Conservation (phyloP, 441 rosid species). For the Omphalea diandra region DNA sequence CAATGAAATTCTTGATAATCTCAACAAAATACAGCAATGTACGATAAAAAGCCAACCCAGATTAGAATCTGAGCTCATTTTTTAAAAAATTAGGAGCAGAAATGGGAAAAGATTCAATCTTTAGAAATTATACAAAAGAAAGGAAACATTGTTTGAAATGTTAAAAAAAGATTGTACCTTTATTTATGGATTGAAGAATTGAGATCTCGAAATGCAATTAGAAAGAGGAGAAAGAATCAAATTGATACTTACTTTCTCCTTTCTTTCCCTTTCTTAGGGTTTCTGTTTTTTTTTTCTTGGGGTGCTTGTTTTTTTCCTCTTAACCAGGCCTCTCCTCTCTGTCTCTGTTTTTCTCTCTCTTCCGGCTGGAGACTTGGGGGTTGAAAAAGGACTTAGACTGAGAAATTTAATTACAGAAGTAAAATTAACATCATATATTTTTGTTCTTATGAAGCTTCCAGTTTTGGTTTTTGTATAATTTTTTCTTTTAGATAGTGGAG, state of each 20-base stretch:
- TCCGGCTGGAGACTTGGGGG: slow-evolving; percentile 18
- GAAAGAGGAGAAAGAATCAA: slow-evolving; percentile 9
- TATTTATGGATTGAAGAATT: slow-evolving; percentile 29
- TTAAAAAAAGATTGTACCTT: slow-evolving; percentile 20
- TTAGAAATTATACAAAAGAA: not conserved
- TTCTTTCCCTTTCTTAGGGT: slow-evolving; percentile 24
- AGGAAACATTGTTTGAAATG: not conserved
- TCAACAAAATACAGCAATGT: slow-evolving; percentile 21
- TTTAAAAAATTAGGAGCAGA: slow-evolving; percentile 3
- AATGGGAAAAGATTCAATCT: slow-evolving; percentile 26
- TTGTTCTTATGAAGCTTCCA: slow-evolving; percentile 11
- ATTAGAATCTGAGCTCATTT: slow-evolving; percentile 11
- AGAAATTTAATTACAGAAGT: not conserved
- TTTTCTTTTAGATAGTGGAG: no score
- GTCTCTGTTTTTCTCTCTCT: slow-evolving; percentile 17
- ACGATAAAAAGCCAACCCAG: slow-evolving; percentile 9
- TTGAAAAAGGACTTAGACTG: slow-evolving; percentile 15
- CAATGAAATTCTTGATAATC: not conserved
- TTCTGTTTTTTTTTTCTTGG: slow-evolving; percentile 11
- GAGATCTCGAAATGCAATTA: slow-evolving; percentile 48
- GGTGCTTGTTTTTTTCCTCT: no score
- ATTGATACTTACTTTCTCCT: slow-evolving; percentile 1
- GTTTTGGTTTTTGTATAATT: not conserved
- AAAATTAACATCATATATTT: not conserved
- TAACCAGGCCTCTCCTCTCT: not conserved